Evolutionary conservation across 2,329 filamentous ascomycete species (phyloP), one percentile per base, ranked within the genome.

Genomic region (Penicillium sp.): DNA sequence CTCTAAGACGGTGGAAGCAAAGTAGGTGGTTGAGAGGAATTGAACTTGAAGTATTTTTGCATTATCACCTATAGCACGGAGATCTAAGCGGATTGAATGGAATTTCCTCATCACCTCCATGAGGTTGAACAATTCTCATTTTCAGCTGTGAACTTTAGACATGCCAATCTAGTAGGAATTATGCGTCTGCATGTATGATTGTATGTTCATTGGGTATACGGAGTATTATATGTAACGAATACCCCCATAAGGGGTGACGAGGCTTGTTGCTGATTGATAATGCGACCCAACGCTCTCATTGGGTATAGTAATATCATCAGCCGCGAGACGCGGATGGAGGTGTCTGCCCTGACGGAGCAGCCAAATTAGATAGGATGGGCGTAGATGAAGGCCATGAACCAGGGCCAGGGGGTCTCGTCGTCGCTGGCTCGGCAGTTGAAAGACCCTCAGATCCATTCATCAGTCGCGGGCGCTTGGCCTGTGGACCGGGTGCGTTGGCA

Each of bases 391-490:
- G 61, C 68, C 68, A 70, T 3, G 62, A 60, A 33, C 61, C 47
- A 26, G 61, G 45, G 19, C 63, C 60, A n/a, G 60, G 28, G n/a
- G 63, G 53, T 10, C 56, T 61, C 15, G 30, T 40, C 24, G 61
- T 35, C 3, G 58, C 37, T 12, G 61, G 56, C 1, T 68, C 61
- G 1, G 60, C 56, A 15, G 58, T 61, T 3, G 60, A 56, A 2
- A 60, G 45, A 10, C 68, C 62, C 5, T 70, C 68, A 1, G 63
- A 64, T 33, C 73, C 73, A 54, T 78, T 78, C 73, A 77, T 78
- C 30, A 78, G 65, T 6, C 76, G 75, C 17, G 71, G 75, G 17
- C 76, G 74, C 60, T 78, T 78, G 13, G 69, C 67, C 17, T 73
- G 74, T 10, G 70, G 71, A 15, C 61, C 45, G 12, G 66, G 62